Evolutionary conservation across 2,329 filamentous ascomycete genomes (phyloP).

Genomic region (Magnaporthiopsis incrustans): DNA sequence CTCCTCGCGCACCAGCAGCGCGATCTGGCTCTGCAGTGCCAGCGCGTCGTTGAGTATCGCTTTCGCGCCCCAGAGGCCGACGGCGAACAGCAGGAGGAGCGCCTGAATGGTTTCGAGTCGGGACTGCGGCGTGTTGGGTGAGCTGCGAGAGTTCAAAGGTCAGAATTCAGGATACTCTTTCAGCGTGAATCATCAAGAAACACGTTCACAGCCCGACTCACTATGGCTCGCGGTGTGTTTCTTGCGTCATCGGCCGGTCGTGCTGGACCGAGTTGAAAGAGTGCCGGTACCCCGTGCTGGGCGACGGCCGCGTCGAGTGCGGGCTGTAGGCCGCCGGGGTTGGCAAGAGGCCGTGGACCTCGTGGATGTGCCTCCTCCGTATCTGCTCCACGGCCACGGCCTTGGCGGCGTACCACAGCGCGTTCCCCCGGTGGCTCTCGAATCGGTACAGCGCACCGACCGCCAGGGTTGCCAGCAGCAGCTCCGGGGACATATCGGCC

Average conservation of each 20-base stretch:
- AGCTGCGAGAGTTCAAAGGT: constrained; percentile 26
- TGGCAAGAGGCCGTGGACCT: constrained; percentile 47
- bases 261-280: constrained; percentile 52
- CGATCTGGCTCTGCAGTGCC: constrained; percentile 50
- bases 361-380: constrained; percentile 46
- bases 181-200: too few relatives aligned
- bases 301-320: constrained; percentile 51
- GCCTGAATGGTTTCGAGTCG: constrained; percentile 59
- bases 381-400: constrained; percentile 52
- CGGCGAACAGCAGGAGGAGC: constrained; percentile 50
- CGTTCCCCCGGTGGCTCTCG: constrained; percentile 50
- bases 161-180: too few relatives aligned
- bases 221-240: constrained; percentile 52
- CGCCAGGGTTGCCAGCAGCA: constrained; percentile 59
- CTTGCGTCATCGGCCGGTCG: constrained; percentile 47
- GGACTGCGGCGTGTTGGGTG: constrained; percentile 50
- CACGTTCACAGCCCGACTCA: constrained; percentile 26
- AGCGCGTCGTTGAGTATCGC: constrained; percentile 52
- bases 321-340: constrained; percentile 51
- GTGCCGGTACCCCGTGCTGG: constrained; percentile 48
- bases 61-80: constrained; percentile 54
- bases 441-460: constrained; percentile 61
- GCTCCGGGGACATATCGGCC: constrained; percentile 57
- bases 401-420: constrained; percentile 54
- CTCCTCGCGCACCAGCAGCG: constrained; percentile 50